These are phyloP conservation scores for Peronospora farinosa DNA, from an alignment of 352 stramenopile species.

Conservation along the genomic window DNA sequence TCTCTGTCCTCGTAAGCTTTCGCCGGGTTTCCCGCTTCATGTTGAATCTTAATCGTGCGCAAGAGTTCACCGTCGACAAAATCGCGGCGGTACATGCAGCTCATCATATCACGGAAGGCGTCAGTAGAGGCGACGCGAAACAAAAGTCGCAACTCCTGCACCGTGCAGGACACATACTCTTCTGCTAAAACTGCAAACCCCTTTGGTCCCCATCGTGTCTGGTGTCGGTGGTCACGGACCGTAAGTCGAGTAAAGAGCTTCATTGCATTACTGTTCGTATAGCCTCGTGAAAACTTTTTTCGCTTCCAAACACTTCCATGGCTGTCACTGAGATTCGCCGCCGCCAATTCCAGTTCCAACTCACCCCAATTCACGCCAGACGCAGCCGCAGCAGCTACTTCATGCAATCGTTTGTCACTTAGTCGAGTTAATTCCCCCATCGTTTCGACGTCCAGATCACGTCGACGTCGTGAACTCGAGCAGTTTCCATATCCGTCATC, in stretches of 20 bases:
- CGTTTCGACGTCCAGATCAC: slow-evolving; percentile 7
- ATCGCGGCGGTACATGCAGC: slow-evolving; percentile 26
- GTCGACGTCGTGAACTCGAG: slow-evolving; percentile 12
- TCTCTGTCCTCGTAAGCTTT: slow-evolving; percentile 23
- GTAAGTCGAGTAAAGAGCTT: slow-evolving; percentile 28
- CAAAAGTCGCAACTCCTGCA: slow-evolving; percentile 36
- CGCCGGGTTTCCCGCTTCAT: slow-evolving; percentile 5
- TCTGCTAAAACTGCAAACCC: slow-evolving; percentile 32
- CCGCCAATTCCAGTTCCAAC: slow-evolving; percentile 31
- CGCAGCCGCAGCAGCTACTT: slow-evolving; percentile 25
- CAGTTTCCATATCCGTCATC: slow-evolving; percentile 15
- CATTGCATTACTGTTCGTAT: slow-evolving; percentile 18
- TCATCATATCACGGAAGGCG: slow-evolving; percentile 33
- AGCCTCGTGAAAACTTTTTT: slow-evolving; percentile 19
- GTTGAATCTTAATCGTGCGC: slow-evolving; percentile 26
- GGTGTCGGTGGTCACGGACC: slow-evolving; percentile 18
- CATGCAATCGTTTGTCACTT: slow-evolving; percentile 37
- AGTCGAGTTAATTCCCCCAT: slow-evolving; percentile 22
- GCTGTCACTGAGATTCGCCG: slow-evolving; percentile 14
- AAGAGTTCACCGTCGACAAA: slow-evolving; percentile 37
- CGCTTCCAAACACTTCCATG: slow-evolving; percentile 30
- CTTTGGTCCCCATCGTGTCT: slow-evolving; percentile 30
- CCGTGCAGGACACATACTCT: slow-evolving; percentile 27
- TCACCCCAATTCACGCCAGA: slow-evolving; percentile 31
- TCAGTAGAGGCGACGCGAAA: slow-evolving; percentile 27